Base-by-base conservation (phyloP, 192 early-diverging fungal genomes). In the Phycomyces nitens region DNA sequence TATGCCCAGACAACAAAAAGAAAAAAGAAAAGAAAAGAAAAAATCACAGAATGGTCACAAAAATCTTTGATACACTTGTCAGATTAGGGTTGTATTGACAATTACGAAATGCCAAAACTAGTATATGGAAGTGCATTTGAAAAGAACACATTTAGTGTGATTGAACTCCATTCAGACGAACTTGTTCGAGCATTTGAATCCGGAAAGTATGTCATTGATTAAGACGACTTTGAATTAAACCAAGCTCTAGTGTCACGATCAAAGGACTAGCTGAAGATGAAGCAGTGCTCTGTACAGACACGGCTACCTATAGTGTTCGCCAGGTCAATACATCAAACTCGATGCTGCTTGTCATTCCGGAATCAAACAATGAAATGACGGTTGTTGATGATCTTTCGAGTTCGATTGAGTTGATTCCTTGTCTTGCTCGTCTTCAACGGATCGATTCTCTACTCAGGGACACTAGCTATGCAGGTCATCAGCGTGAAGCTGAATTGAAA, bases 341-440 rank as follows among this genome's bases (percentile, higher is more conserved):
- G 16, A 53, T 71, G 11, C 18, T 76, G 4, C 52, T 76, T 26
- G 43, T 50, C 20, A 18, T 24, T 10, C 14, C 38, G 26, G 61
- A 50, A 26, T 27, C 27, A 21, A 54, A 51, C 15, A 68, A 53
- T 21, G 50, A 26, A 29, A 72, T 69, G 34, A 53, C 26, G 2
- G 70, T 77, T 2, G 56, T 67, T 10, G 78, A 80, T 44, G 76
- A 75, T 18, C 51, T 80, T 41, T 68, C 73, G 10, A 72, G 54
- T 26, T 65, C 69, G 26, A 63, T 83, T 15, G 72, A 83, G 50
- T 42, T 83, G n/a, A 61, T 69, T 20, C 74, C 78, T 3, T 73
- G 73, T 43, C 51, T 72, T n/a, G 76, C 78, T 20, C 57, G 76
- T 14, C 63, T 80, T 1, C 69, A 76, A 29, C 73, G 78, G 16